Evolutionary conservation across 495 filamentous ascomycete genomes (phyloP), one percentile per base, ranked within the genome.

Genomic region (Podospora appendiculata): DNA sequence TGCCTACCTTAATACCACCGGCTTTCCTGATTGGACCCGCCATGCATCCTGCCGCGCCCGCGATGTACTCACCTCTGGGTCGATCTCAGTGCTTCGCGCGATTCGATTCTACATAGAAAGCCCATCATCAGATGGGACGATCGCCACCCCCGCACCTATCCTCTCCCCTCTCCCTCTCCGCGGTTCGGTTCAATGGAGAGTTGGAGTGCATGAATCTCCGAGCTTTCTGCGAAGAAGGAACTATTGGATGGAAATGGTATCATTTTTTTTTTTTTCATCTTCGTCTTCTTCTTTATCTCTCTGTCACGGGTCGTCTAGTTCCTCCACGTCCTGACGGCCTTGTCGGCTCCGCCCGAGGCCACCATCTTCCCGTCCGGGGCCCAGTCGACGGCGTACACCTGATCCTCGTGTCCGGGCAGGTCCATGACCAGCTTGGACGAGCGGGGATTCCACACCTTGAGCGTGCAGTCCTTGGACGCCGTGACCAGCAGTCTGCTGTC

Each of bases 371-470:
- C 63, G 44, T 66, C 61, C 36, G 63, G 64, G 41, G 81, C 75
- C 67, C 75, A 86, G 14, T 74, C 74, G 3, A 86, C 82, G 0
- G 84, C 71, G 50, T 83, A 84, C 35, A 82, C 93, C 70, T 97
- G 90, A 58, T 96, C 94, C 63, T 89, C 79, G 69, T 99, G 94
- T 5, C 93, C 94, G 0, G 91, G 90, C 25, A 99, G 76, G 77
- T 99, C 90, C 47, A 68, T 85, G 53, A 81, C 78, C 50, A 97
- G 68, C 62, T 92, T 96, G 11, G 87, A 88, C 0, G 81, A 90
- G 44, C 85, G 76, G 47, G 93, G 83, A 64, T 94, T 88, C 90
- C 92, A 96, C 5, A 92, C 84, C 66, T 98, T 98, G 33, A 97
- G 67, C 1, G 94, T 99, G 7, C 88, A 94, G 61, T 99, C 94